A percentile compares a stretch with the other conserved stretches of the same genome.
Evolutionary conservation across 2,329 filamentous ascomycete genomes (phyloP).

Genomic region (Pseudogymnoascus sp.): DNA sequence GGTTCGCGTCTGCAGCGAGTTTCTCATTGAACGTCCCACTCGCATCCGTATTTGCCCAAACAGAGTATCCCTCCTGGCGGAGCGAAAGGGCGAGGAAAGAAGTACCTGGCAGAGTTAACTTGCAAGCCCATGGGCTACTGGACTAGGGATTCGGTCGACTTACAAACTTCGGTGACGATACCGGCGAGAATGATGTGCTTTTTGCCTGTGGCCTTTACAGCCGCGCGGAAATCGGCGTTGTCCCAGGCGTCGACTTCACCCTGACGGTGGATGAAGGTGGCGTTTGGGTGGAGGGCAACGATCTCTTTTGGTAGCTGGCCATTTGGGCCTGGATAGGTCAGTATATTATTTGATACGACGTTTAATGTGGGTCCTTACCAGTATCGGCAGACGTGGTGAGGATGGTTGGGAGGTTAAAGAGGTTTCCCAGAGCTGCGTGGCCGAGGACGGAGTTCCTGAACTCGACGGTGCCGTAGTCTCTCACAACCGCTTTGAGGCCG

Average conservation of each 20-base stretch:
- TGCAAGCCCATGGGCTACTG: background rate
- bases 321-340: constrained; percentile 49
- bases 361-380: constrained; percentile 20
- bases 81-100: constrained; percentile 68
- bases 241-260: constrained; percentile 76
- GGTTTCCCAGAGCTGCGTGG: constrained; percentile 56
- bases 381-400: constrained; percentile 62
- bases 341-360: background rate
- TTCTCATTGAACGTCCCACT: constrained; percentile 57
- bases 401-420: constrained; percentile 62
- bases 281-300: constrained; percentile 56
- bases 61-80: constrained; percentile 61
- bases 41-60: constrained; percentile 66
- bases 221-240: constrained; percentile 58
- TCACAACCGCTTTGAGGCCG: constrained; percentile 50
- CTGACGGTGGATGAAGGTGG: constrained; percentile 57
- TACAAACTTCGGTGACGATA: constrained; percentile 67
- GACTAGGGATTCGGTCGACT: constrained; percentile 15
- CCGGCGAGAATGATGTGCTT: constrained; percentile 65
- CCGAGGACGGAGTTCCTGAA: constrained; percentile 62
- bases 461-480: constrained; percentile 58
- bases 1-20: constrained; percentile 56
- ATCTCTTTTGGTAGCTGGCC: constrained; percentile 65
- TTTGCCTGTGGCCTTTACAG: constrained; percentile 56
- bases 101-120: constrained; percentile 40